Conservation (phyloP, 2,329 filamentous ascomycete genomes). For the Botryotinia globosa region DNA sequence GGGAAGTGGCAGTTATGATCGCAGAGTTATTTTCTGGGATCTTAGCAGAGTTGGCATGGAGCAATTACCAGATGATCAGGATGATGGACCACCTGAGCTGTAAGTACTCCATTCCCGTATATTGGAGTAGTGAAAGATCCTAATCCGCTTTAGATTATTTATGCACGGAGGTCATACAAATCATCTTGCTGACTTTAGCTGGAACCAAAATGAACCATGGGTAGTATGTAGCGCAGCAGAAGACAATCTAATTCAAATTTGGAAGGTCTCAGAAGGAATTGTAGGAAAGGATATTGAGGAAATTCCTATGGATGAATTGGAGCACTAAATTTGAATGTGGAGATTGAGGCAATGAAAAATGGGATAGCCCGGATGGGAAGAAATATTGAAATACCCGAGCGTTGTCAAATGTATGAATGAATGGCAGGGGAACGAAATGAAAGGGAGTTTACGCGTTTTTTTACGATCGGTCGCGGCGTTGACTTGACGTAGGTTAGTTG, state of each 20-base stretch:
- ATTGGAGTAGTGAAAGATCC: background rate
- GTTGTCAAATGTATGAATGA: constrained; percentile 2
- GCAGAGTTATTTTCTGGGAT: constrained; percentile 95
- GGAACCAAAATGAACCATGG: constrained; percentile 97
- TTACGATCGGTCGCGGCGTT: background rate
- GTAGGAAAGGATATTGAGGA: constrained; percentile 75
- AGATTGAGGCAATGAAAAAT: background rate
- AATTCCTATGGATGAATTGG: constrained; percentile 73
- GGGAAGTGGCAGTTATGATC: constrained; percentile 88
- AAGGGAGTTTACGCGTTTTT: constrained; percentile 2
- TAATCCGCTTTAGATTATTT: constrained; percentile 62
- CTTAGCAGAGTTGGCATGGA: constrained; percentile 88
- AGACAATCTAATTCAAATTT: constrained; percentile 94
- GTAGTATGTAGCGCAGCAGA: constrained; percentile 92
- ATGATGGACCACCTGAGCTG: constrained; percentile 94
- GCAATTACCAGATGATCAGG: constrained; percentile 89
- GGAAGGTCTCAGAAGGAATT: constrained; percentile 81
- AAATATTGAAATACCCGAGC: constrained; percentile 13
- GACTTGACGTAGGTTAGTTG: background rate
- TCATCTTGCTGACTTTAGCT: constrained; percentile 93
- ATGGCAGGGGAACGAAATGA: background rate
- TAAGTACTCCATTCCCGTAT: constrained; percentile 48
- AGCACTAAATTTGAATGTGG: constrained; percentile 45
- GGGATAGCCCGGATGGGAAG: background rate
- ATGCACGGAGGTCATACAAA: constrained; percentile 99